Percentiles rank a stretch among this genome's conserved stretches.
Evolutionary conservation across 2,329 filamentous ascomycete genomes (phyloP).

Genomic region (Hypoxylon sp.): DNA sequence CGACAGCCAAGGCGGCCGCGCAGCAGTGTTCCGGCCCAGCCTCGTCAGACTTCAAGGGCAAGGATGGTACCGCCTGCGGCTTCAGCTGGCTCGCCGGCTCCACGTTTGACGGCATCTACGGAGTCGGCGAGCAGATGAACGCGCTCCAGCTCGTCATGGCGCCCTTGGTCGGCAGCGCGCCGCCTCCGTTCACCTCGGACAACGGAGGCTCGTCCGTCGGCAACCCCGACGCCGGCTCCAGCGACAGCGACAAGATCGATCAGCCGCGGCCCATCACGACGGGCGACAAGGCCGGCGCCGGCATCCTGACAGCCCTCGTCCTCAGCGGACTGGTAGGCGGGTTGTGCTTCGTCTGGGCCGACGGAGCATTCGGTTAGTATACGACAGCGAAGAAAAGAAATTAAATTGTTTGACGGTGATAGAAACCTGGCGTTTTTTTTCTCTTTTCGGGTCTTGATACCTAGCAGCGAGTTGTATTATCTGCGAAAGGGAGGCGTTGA

Average conservation of each 20-base stretch:
- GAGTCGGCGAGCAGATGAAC: slow-evolving; percentile 64
- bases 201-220: slow-evolving; percentile 41
- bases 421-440: slow-evolving; percentile 3
- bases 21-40: slow-evolving; percentile 38
- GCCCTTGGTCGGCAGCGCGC: slow-evolving; percentile 48
- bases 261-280: slow-evolving; percentile 38
- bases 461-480: neutral
- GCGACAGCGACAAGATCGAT: slow-evolving; percentile 35
- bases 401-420: neutral
- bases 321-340: slow-evolving; percentile 29
- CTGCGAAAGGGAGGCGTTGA: neutral
- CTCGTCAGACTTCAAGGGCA: slow-evolving; percentile 32
- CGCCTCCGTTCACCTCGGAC: slow-evolving; percentile 21
- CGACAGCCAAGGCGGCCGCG: slow-evolving; percentile 51
- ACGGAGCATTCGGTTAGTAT: slow-evolving; percentile 7
- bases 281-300: slow-evolving; percentile 43
- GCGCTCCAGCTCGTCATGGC: slow-evolving; percentile 60
- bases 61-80: slow-evolving; percentile 52
- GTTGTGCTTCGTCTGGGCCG: slow-evolving; percentile 23
- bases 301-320: slow-evolving; percentile 39
- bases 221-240: slow-evolving; percentile 38
- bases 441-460: slow-evolving; percentile 2
- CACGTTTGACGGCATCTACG: slow-evolving; percentile 57
- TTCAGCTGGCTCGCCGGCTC: slow-evolving; percentile 57
- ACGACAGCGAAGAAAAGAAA: neutral